A percentile compares a stretch with the other conserved stretches of the same genome.
These are phyloP conservation scores for Nosema muscidifuracis DNA, from an alignment of 371 early-diverging fungal genomes.

Conservation along the genomic window DNA sequence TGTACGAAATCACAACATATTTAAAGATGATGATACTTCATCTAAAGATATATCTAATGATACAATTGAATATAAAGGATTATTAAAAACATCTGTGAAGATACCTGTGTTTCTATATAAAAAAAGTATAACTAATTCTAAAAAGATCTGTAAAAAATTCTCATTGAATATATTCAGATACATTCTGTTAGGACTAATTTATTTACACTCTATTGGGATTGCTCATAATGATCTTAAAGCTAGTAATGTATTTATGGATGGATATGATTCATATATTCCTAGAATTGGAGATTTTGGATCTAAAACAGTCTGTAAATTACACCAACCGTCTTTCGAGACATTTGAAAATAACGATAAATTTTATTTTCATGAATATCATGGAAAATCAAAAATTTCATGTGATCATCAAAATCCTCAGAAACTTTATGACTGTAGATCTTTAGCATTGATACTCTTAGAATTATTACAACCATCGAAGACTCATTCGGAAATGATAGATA, in stretches of 20 bases:
- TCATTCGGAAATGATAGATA: background rate
- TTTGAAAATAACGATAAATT: background rate
- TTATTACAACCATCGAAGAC: background rate
- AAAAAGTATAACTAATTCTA: background rate
- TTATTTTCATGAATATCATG: background rate
- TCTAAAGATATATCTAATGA: background rate
- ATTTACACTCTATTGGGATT: slow-evolving; percentile 32
- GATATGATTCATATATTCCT: slow-evolving; percentile 65
- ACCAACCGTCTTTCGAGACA: background rate
- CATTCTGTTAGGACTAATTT: slow-evolving; percentile 31
- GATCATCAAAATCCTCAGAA: background rate
- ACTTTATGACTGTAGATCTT: background rate
- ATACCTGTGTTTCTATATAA: background rate
- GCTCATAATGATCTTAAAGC: slow-evolving; percentile 51
- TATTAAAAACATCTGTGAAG: background rate
- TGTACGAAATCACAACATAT: background rate
- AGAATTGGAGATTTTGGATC: slow-evolving; percentile 53
- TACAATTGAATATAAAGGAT: background rate
- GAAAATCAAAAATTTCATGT: background rate
- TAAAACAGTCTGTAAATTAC: background rate
- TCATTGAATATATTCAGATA: slow-evolving; percentile 17
- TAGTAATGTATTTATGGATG: slow-evolving; percentile 37
- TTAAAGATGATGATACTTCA: background rate
- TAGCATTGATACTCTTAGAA: background rate
- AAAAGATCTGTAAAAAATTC: background rate